Percentiles rank a stretch among this genome's conserved stretches.
Evolutionary conservation across 176 grass and related monocot genomes (phyloP).

Genomic region (Chloris gayana): DNA sequence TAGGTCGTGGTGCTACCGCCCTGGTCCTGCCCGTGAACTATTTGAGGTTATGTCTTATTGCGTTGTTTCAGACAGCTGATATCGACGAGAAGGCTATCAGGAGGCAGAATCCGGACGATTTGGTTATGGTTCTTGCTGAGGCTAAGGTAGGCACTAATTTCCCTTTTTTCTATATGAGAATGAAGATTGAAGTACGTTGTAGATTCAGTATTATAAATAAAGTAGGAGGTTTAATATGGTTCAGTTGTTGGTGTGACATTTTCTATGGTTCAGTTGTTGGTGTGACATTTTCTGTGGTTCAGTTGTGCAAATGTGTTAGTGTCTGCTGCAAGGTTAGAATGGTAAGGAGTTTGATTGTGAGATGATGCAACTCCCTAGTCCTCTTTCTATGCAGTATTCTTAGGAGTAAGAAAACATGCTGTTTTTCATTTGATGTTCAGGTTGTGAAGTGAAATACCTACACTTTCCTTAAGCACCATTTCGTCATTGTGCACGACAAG

Average conservation of each 20-base stretch:
- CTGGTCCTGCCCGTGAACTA: background rate
- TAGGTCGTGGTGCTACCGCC: slow-evolving; percentile 10
- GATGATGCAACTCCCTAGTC: background rate
- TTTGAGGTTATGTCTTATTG: background rate
- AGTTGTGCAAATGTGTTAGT: background rate
- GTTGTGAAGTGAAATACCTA: no score
- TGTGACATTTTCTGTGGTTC: background rate
- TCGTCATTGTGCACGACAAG: background rate
- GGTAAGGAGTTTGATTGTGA: background rate
- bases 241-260: background rate
- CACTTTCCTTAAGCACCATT: no score
- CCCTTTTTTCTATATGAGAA: background rate
- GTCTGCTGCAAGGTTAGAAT: background rate
- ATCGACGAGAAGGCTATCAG: slow-evolving; percentile 96
- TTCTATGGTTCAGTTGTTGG: background rate
- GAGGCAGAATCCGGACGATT: slow-evolving; percentile 76
- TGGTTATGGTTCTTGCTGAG: slow-evolving; percentile 88
- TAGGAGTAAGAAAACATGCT: background rate
- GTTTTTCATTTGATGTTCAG: background rate
- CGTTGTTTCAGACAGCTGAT: slow-evolving; percentile 74
- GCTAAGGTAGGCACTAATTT: slow-evolving; percentile 62
- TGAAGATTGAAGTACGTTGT: background rate
- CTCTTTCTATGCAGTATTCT: background rate
- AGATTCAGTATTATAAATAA: background rate
- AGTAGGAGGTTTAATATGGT: no score